Evolutionary conservation across 768 basidiomycete genomes (phyloP).

Genomic region (Trametes villosa): DNA sequence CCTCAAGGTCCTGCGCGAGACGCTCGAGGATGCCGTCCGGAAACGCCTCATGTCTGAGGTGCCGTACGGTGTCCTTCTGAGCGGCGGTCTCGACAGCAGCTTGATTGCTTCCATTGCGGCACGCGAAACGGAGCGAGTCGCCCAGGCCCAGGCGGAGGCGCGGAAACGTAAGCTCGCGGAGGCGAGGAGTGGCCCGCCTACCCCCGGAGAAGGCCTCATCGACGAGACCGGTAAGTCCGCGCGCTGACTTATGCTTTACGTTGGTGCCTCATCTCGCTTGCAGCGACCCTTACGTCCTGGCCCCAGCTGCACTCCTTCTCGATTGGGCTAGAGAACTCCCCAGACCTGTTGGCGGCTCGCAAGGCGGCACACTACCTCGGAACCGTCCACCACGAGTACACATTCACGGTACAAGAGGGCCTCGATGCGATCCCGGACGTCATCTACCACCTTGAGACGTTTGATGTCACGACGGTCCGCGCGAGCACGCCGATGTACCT

Average conservation of each 20-base stretch:
- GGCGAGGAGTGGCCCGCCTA: conserved; percentile 59
- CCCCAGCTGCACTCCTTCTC: conserved; percentile 98
- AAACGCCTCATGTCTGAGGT: conserved; percentile 99
- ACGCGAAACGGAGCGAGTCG: conserved; percentile 92
- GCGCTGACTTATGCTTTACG: not conserved
- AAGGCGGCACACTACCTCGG: conserved; percentile 94
- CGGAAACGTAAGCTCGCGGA: conserved; percentile 64
- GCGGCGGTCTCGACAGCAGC: conserved; percentile 94
- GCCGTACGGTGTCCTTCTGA: conserved; percentile 94
- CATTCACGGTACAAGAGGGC: conserved; percentile 98
- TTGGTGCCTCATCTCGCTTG: conserved; percentile 3
- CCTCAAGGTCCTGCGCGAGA: conserved; percentile 71
- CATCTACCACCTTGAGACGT: conserved; percentile 97
- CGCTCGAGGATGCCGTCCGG: conserved; percentile 88
- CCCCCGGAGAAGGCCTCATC: conserved; percentile 40
- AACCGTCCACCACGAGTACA: conserved; percentile 96
- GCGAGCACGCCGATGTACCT: conserved; percentile 99
- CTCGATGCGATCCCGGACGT: conserved; percentile 97
- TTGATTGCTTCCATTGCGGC: conserved; percentile 95
- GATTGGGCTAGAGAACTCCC: conserved; percentile 92
- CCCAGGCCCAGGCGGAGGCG: conserved; percentile 75
- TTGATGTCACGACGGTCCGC: conserved; percentile 97
- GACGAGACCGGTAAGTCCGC: conserved; percentile 56
- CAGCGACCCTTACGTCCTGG: conserved; percentile 84
- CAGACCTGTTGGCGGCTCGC: conserved; percentile 91